Conservation (phyloP, 176 grass and related monocot species). For the Oryza punctata region DNA sequence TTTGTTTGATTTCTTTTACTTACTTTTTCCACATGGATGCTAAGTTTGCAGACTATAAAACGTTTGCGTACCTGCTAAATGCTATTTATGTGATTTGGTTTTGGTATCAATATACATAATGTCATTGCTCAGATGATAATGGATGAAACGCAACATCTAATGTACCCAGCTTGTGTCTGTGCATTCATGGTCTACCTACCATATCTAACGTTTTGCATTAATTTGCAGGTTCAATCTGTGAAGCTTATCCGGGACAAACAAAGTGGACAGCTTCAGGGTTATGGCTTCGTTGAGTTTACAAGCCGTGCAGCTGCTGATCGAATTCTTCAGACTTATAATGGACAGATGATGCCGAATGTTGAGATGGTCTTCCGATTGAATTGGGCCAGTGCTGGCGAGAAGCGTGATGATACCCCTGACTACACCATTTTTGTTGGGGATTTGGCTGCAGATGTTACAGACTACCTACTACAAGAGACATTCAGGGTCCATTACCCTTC, state of each 20-base stretch:
- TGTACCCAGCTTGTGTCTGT: neutral
- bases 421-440: conserved; percentile 96
- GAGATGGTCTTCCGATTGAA: conserved; percentile 81
- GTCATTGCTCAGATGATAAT: neutral
- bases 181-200: neutral
- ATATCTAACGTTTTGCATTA: conserved; percentile 4
- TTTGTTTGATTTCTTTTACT: neutral
- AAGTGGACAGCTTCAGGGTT: conserved; percentile 77
- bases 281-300: conserved; percentile 91
- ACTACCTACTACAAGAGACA: conserved; percentile 89
- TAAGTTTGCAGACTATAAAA: neutral
- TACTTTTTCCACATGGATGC: neutral
- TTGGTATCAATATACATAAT: neutral
- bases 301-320: conserved; percentile 74
- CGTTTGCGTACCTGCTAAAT: neutral
- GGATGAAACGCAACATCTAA: neutral
- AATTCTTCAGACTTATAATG: conserved; percentile 78
- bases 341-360: conserved; percentile 85
- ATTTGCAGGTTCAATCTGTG: conserved; percentile 64
- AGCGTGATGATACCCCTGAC: conserved; percentile 77
- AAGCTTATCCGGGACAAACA: conserved; percentile 94
- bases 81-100: neutral
- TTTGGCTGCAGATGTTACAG: conserved; percentile 92
- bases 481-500: conserved; percentile 85
- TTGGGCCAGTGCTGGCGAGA: conserved; percentile 95